These are phyloP conservation scores for Cucumis melo DNA, from an alignment of 306 rosid species.

Conservation along the genomic window DNA sequence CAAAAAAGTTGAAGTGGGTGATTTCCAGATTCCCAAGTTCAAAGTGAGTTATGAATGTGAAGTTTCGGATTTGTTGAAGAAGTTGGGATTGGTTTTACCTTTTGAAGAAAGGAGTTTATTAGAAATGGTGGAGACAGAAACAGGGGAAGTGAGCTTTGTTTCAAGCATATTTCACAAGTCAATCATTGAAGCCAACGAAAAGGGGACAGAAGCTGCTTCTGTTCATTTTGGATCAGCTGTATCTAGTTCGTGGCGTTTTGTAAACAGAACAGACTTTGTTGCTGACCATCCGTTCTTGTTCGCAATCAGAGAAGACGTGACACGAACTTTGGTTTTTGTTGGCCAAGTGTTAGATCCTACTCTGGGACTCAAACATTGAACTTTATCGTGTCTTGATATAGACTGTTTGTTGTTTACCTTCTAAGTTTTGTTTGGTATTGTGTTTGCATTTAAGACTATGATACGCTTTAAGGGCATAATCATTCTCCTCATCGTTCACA, in stretches of 20 bases:
- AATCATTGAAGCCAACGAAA: constrained; percentile 62
- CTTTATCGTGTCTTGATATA: too few relatives aligned
- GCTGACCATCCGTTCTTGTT: constrained; percentile 77
- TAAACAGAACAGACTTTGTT: constrained; percentile 32
- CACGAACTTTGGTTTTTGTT: constrained; percentile 42
- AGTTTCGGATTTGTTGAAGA: constrained; percentile 24
- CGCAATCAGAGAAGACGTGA: constrained; percentile 40
- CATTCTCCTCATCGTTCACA: too few relatives aligned
- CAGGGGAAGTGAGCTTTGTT: background rate
- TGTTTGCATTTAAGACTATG: too few relatives aligned
- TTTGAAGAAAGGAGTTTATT: constrained; percentile 46
- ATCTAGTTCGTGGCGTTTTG: too few relatives aligned
- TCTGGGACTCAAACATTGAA: too few relatives aligned
- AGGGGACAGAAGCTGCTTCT: constrained; percentile 51
- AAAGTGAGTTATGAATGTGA: constrained; percentile 51
- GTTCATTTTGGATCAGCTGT: too few relatives aligned
- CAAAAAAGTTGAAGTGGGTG: constrained; percentile 23
- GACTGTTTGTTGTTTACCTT: too few relatives aligned
- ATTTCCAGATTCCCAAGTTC: constrained; percentile 59
- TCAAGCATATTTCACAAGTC: constrained; percentile 43
- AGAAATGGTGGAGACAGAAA: constrained; percentile 26
- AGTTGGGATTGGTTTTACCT: constrained; percentile 51
- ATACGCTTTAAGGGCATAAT: too few relatives aligned
- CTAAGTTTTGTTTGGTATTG: too few relatives aligned
- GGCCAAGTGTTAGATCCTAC: constrained; percentile 63